Conservation (phyloP, 2,329 filamentous ascomycete genomes). For the Sporothrix brunneoviolacea region DNA sequence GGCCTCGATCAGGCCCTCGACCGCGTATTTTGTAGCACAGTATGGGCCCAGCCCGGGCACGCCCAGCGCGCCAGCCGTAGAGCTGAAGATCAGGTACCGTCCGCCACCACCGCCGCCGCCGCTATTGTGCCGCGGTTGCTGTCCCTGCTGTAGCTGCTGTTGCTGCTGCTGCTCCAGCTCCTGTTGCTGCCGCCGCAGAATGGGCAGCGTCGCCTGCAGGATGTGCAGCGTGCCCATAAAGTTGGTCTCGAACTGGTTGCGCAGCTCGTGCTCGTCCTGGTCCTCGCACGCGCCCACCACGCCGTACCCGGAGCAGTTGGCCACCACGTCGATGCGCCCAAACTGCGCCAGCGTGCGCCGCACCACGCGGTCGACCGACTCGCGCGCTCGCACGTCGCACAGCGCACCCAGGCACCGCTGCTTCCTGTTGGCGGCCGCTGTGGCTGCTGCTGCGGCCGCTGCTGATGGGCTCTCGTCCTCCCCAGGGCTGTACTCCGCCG, state of each 20-base stretch:
- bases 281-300: conserved; percentile 95
- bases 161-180: neutral
- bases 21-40: conserved; percentile 94
- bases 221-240: conserved; percentile 95
- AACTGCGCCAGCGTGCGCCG: conserved; percentile 66
- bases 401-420: conserved; percentile 69
- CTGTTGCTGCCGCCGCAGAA: conserved; percentile 63
- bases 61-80: conserved; percentile 83
- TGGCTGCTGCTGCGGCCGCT: conserved; percentile 18
- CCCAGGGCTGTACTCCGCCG: conserved; percentile 38
- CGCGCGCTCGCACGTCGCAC: conserved; percentile 80
- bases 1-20: conserved; percentile 90
- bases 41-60: conserved; percentile 90
- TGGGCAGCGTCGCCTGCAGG: conserved; percentile 78
- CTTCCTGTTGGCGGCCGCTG: conserved; percentile 48
- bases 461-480: no score
- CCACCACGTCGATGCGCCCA: conserved; percentile 78
- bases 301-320: conserved; percentile 90
- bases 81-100: conserved; percentile 90
- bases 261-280: conserved; percentile 89
- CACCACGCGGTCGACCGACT: conserved; percentile 68
- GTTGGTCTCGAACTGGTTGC: conserved; percentile 96
- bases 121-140: neutral
- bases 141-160: neutral
- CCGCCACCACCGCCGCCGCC: conserved; percentile 47